Percentiles rank a stretch among this genome's conserved stretches.
Conservation (phyloP, 2,329 filamentous ascomycete genomes). For the Aspergillus novoparasiticus region DNA sequence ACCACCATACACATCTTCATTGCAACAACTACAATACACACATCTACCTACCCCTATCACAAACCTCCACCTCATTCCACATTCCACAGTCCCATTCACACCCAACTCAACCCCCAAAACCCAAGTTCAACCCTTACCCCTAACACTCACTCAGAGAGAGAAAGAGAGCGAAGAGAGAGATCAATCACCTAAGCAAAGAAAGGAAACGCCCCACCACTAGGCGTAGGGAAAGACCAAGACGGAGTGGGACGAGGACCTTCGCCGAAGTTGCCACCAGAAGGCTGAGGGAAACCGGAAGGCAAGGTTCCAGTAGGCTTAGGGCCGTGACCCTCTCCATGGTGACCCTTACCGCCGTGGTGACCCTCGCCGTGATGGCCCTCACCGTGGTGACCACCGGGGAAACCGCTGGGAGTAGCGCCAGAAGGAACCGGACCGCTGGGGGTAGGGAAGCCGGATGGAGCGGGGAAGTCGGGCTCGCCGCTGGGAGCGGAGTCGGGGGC, state of each 20-base stretch:
- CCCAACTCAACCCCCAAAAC: not conserved
- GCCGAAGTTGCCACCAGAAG: not conserved
- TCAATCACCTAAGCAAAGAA: constrained; percentile 1
- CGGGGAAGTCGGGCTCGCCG: not conserved
- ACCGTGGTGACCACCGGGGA: not conserved
- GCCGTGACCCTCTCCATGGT: not conserved
- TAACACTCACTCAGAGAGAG: not conserved
- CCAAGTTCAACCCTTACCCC: not conserved
- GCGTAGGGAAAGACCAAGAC: not conserved
- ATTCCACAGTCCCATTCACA: not conserved
- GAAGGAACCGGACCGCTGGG: not conserved
- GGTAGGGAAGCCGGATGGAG: not conserved
- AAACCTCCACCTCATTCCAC: not conserved
- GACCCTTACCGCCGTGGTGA: not conserved
- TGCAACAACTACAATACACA: not conserved
- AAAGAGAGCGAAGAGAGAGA: not conserved
- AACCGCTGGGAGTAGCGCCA: not conserved
- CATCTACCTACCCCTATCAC: not conserved
- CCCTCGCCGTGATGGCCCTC: not conserved
- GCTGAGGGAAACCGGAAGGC: not conserved
- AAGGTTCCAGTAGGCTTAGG: not conserved
- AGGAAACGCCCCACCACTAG: not conserved
- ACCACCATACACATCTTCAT: not conserved
- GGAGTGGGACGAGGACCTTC: not conserved
- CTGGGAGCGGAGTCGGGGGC: not conserved